Base-by-base conservation (phyloP, 495 filamentous ascomycete genomes). In the Hamigera avellanea region DNA sequence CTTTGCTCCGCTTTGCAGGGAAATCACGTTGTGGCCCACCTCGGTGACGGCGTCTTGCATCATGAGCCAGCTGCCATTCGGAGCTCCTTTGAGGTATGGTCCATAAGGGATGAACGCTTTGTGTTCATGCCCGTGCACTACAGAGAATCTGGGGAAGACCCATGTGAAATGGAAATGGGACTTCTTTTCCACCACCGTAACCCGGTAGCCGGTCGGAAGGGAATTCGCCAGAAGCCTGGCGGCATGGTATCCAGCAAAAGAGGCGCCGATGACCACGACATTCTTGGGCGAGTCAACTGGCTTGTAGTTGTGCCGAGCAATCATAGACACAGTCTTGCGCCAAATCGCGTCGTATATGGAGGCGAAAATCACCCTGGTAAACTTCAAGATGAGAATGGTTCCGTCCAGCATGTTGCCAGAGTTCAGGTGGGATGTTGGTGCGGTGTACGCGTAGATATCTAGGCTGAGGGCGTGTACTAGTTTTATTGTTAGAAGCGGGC, bases 101-200 rank as follows among this genome's bases (percentile, higher is more conserved):
- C 46, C 37, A 34, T 61, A 63, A 1, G 65, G 65, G 30, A 69
- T 69, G 41, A 72, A 70, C 10, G 65, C 64, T 28, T 66, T 64
- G 19, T 61, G 43, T 25, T 67, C 62, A 19, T 66, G 39, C 6
- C 50, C 49, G 2, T 43, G 36, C 2, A 62, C 36, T 10, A 64
- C 56, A 14, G 45, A 51, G 41, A 66, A 69, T 5, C 64, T 50
- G 0, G 64, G 62, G 26, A 78, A 61, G 7, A 65, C 64, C 56
- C 69, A 80, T 0, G 61, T 62, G 40, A 71, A 70, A 34, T 80
- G 68, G 49, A 78, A 71, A 46, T 77, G 75, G 9, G 61, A 64
- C 43, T 73, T 71, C 31, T 64, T 68, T 48, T 80, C 76, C 14
- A 78, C 52, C 1, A 77, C 52, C 1, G 76, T 50, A 9, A 76